Evolutionary conservation across 495 filamentous ascomycete species (phyloP).

Genomic region (Penicillium roqueforti): DNA sequence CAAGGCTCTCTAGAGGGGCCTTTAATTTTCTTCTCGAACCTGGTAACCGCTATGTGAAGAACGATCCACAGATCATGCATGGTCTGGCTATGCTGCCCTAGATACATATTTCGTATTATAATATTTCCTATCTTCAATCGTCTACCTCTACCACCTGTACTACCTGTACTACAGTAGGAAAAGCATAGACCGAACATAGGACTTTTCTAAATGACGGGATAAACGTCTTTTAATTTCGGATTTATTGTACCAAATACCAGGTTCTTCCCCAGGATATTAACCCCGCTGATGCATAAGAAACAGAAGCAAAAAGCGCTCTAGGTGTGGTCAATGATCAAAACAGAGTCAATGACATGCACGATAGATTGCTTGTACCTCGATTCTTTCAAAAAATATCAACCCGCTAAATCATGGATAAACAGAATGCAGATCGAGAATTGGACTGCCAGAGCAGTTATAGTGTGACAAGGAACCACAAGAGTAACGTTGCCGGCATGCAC

Average conservation of each 20-base stretch:
- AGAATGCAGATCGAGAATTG: neutral
- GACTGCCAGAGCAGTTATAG: neutral
- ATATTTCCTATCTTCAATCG: neutral
- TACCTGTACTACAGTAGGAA: too few relatives aligned
- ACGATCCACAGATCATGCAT: neutral
- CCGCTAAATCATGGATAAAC: conserved; percentile 6
- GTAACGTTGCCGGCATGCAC: neutral
- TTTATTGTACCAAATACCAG: neutral
- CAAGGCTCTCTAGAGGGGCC: conserved; percentile 11
- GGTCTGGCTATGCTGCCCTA: neutral
- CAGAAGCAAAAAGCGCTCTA: neutral
- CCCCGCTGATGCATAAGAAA: conserved; percentile 2
- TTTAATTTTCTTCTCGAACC: neutral
- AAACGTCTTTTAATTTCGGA: neutral
- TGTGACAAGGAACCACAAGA: neutral
- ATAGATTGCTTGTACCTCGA: neutral
- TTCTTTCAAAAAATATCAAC: neutral
- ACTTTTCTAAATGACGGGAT: neutral
- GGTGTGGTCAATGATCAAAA: neutral
- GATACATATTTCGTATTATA: neutral
- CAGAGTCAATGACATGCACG: neutral
- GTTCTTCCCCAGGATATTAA: neutral
- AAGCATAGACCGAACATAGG: too few relatives aligned
- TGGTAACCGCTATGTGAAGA: neutral
- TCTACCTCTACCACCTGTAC: neutral